These are phyloP conservation scores for Chaetomium globosum DNA, from an alignment of 2,329 filamentous ascomycete genomes.

Conservation along the genomic window DNA sequence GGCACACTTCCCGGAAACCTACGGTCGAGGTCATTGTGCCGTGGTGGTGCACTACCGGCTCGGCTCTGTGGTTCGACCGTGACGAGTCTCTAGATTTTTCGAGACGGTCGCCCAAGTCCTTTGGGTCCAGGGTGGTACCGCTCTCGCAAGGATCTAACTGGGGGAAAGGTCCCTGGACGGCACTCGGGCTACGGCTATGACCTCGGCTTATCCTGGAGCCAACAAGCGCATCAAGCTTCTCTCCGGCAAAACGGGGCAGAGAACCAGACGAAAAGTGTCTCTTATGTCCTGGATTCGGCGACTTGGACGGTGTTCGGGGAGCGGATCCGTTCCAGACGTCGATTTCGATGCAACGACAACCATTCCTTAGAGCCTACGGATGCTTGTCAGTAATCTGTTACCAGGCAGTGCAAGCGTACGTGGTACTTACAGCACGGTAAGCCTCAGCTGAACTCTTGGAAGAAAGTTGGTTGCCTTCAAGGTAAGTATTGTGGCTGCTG, in stretches of 20 bases:
- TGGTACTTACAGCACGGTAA: constrained; percentile 68
- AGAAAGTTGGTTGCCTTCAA: constrained; percentile 81
- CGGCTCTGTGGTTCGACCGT: constrained; percentile 48
- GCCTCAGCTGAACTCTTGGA: constrained; percentile 75
- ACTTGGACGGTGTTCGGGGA: constrained; percentile 46
- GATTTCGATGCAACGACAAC: constrained; percentile 90
- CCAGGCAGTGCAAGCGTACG: neutral
- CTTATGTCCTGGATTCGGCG: constrained; percentile 49
- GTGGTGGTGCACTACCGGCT: constrained; percentile 79
- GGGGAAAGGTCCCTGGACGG: constrained; percentile 37
- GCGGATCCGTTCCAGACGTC: constrained; percentile 82
- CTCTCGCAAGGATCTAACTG: constrained; percentile 33
- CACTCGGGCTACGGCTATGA: constrained; percentile 48
- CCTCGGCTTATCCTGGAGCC: constrained; percentile 36
- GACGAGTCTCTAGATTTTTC: constrained; percentile 33
- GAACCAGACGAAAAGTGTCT: constrained; percentile 49
- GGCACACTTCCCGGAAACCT: constrained; percentile 83
- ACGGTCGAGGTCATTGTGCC: constrained; percentile 86
- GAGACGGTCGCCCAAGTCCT: constrained; percentile 42
- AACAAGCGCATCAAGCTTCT: constrained; percentile 44
- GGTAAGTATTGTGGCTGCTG: constrained; percentile 92
- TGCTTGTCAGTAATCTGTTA: constrained; percentile 15
- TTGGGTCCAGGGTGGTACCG: constrained; percentile 41
- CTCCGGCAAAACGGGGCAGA: constrained; percentile 50
- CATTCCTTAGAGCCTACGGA: constrained; percentile 67